Evolutionary conservation across 2,329 filamentous ascomycete species (phyloP).

Genomic region (Balansia obtecta): DNA sequence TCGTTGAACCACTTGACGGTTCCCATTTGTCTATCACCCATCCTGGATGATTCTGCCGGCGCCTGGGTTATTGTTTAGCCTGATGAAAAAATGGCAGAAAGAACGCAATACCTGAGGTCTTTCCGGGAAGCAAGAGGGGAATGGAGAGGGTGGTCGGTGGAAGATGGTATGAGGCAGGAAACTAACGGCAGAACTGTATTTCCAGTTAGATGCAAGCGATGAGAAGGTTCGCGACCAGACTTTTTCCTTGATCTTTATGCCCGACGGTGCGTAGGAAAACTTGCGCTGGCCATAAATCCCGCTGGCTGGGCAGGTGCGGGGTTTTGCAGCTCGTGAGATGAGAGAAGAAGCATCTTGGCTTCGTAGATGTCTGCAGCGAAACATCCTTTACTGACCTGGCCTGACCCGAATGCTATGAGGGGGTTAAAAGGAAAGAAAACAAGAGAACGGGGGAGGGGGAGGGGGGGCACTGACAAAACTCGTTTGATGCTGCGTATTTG

Average conservation of each 20-base stretch:
- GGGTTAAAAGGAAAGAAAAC: too few species aligned
- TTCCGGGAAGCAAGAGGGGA: neutral
- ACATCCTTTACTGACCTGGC: too few species aligned
- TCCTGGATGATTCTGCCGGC: slow-evolving; percentile 1
- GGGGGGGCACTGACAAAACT: too few species aligned
- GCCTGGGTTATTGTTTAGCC: neutral
- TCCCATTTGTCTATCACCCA: slow-evolving; percentile 8
- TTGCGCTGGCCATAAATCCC: slow-evolving; percentile 1
- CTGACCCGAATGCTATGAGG: too few species aligned
- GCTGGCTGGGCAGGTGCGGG: slow-evolving; percentile 4
- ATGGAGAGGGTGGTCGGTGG: neutral
- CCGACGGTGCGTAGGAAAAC: neutral
- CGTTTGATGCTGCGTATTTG: too few species aligned
- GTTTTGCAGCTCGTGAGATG: neutral
- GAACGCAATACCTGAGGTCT: neutral
- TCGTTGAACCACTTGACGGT: slow-evolving; percentile 12
- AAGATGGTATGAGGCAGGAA: neutral
- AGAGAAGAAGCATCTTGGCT: too few species aligned
- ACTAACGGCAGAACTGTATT: neutral
- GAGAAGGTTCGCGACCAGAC: neutral
- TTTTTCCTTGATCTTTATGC: slow-evolving; percentile 2
- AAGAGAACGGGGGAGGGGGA: too few species aligned
- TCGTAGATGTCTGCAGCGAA: too few species aligned
- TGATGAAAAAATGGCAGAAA: neutral
- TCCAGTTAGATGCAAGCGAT: neutral